A percentile compares a stretch with the other conserved stretches of the same genome.
phyloP scores from a whole-genome alignment of 805 yeast genomes.

The Myxozyma kluyveri region DNA sequence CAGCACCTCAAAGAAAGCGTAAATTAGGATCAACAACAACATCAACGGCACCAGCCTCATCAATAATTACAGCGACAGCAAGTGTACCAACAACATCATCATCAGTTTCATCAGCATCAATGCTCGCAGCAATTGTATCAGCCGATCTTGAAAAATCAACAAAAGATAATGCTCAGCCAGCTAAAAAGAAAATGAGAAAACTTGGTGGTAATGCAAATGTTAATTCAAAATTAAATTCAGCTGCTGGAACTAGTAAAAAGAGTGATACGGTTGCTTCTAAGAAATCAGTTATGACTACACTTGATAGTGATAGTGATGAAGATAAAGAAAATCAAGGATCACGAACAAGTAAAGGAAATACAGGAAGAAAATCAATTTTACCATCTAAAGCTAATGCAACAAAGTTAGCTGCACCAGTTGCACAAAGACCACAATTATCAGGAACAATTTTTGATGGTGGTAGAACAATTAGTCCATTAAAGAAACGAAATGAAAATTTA shows the following conservation, averaged over 20 bases:
- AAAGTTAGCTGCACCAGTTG: conserved; percentile 16
- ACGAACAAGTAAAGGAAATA: conserved; percentile 1
- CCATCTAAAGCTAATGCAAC: neutral
- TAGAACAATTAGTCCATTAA: conserved; percentile 25
- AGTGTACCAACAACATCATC: neutral
- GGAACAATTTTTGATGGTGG: conserved; percentile 9
- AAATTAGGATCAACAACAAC: no score
- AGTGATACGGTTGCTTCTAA: neutral
- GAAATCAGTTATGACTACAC: conserved; percentile 3
- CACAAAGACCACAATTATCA: conserved; percentile 7
- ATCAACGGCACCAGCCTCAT: neutral
- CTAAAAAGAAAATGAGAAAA: conserved; percentile 22
- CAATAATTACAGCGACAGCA: neutral
- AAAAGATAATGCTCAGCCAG: conserved; percentile 5
- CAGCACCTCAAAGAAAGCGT: no score
- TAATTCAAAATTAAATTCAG: no score
- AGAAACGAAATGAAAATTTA: conserved; percentile 22
- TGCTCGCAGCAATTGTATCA: neutral
- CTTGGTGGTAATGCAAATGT: conserved; percentile 4
- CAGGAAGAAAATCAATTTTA: neutral
- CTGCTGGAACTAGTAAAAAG: no score
- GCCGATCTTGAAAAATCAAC: conserved; percentile 13
- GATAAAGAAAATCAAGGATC: conserved; percentile 1
- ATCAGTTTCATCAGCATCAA: neutral
- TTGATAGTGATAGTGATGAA: conserved; percentile 11